These are phyloP conservation scores for Acanthamoeba sp. DNA, from an alignment of 208 protist genomes.

Conservation along the genomic window DNA sequence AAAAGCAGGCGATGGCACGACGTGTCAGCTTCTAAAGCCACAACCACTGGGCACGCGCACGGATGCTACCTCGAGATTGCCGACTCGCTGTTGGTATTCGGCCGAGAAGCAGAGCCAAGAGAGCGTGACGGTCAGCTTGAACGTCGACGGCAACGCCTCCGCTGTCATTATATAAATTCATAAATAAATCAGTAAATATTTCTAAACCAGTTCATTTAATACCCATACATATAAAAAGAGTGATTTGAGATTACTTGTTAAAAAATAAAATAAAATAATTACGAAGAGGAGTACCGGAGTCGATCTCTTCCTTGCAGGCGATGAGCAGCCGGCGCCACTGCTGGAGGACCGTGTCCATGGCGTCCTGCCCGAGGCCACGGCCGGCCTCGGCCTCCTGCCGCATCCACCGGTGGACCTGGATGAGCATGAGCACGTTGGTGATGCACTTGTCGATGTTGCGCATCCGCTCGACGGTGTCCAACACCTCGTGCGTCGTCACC, in stretches of 20 bases:
- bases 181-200: not conserved
- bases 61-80: not conserved
- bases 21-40: no score
- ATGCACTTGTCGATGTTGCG: slow-evolving; percentile 53
- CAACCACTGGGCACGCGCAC: not conserved
- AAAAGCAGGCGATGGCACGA: not conserved
- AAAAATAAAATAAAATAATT: not conserved
- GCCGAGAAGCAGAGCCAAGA: not conserved
- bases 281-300: not conserved
- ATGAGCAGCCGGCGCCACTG: not conserved
- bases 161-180: no score
- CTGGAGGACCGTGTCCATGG: slow-evolving; percentile 17
- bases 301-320: slow-evolving; percentile 3
- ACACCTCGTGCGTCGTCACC: not conserved
- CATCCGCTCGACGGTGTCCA: not conserved
- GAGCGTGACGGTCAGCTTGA: not conserved
- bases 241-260: not conserved
- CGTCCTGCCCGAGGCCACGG: not conserved
- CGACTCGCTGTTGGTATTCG: not conserved
- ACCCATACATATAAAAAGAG: not conserved
- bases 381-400: not conserved
- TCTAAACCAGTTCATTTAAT: not conserved
- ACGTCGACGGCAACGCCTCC: not conserved
- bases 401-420: slow-evolving; percentile 19
- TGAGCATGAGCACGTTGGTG: slow-evolving; percentile 28